Base-by-base conservation (phyloP, 352 stramenopile genomes). In the Aphanomyces cochlioides region DNA sequence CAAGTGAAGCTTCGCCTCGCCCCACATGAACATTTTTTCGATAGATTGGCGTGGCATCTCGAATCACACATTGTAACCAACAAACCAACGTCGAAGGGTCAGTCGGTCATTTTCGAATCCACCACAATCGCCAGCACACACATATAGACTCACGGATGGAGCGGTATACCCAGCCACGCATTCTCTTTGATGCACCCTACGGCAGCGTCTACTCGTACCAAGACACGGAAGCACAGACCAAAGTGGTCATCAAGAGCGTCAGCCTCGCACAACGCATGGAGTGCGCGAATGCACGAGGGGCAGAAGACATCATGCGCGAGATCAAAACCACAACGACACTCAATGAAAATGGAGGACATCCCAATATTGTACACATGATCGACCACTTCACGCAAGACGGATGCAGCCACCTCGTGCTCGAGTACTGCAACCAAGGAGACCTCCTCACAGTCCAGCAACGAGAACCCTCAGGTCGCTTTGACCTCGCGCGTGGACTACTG, bases 361-460 rank as follows among this genome's bases (percentile, higher is more conserved):
- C 67, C 41, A 68, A 79, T 50, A 53, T 79, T 21, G 60, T 79
- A 4, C 43, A 47, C 47, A 75, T 69, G 45, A 59, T 71, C 36
- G 56, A 72, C 2, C n/a, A 73, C 45, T 73, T 71, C 6, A 66
- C 40, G 21, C 53, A 72, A 21, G 56, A 67, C 60, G 69, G 56
- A 1, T 69, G 41, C 10, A 66, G 73, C 43, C 66, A 72, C 10
- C 66, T 79, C 21, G 73, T 79, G 47, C 74, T 80, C 61, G 75
- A 80, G 68, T 78, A 77, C 66, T 80, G 75, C 63, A 75, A 75
- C 54, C 47, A 77, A 69, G 73, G 70, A 13, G 75, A 80, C 39
- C 40, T 80, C 48, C 66, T 77, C 17, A 57, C 47, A 38, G 69
- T 60, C 2, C 57, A 78, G 5, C 67, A 78, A 7, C 45, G 66